Base-by-base conservation (phyloP, 2,329 filamentous ascomycete species). In the Ceratocystis alfenasii region DNA sequence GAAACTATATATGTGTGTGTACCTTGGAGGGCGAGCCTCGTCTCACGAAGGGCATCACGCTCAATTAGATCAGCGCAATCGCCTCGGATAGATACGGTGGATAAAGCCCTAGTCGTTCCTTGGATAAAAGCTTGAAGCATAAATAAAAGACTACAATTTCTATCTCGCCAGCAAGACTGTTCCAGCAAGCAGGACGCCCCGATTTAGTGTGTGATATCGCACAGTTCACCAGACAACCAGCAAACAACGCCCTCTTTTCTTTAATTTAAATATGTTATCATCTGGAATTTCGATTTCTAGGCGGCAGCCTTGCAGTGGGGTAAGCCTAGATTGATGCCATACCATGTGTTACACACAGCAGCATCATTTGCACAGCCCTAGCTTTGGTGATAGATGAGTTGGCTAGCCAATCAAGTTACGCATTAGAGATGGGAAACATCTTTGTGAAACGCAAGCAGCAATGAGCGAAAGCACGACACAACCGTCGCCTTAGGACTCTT, bases 171-270 rank as follows among this genome's bases (percentile, higher is more conserved):
- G 36, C 36, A 41, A 41, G 36, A 8, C 36, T 12, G 36, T 12
- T 41, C 6, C 25, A 28, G 48, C 7, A 53, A 53, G 15, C 25
- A 25, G 2, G 22, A 25, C 8, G 48, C 36, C 48, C 25, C 25
- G 22, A 53, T 25, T 22, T 22, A 25, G 20, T 12, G 17, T n/a
- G 8, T 3, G 5, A 59, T 33, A 30, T 30, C 33, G 53, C 12
- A 25, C 15, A 33, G 25, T 59, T 33, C 28, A 59, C 53, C 28
- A 33, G 53, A 59, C 53, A 59, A 59, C 53, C 53, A 59, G 36
- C 53, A 59, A 59, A 20, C 53, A 59, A 57, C 8, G 25, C 53
- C 25, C 17, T 15, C 53, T 17, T 41, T 41, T 53, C 48, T 53
- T 53, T 53, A 25, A 17, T 53, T 20, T 30, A 33, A 59, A 59